A percentile compares a stretch with the other conserved stretches of the same genome.
Conservation (phyloP, 2,329 filamentous ascomycete species). For the Cytospora chrysosperma region DNA sequence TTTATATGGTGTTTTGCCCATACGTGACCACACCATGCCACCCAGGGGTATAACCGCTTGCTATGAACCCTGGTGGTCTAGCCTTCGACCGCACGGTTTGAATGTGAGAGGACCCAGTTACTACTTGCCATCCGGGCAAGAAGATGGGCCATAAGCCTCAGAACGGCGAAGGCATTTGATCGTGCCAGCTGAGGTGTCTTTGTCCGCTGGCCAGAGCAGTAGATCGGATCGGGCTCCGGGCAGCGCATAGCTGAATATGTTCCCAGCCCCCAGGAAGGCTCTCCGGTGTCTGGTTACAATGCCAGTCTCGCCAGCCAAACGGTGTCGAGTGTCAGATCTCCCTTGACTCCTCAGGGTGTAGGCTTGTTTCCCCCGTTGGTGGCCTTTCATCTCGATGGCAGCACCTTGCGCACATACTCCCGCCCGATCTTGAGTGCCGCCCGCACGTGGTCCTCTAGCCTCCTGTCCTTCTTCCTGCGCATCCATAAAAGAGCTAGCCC, state of each 20-base stretch:
- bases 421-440: conserved; percentile 57
- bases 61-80: neutral
- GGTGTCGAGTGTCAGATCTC: neutral
- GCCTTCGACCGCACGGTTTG: neutral
- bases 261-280: neutral
- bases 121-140: neutral
- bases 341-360: neutral
- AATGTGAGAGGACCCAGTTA: neutral
- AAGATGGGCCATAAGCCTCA: neutral
- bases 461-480: conserved; percentile 66
- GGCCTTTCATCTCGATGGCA: conserved; percentile 53
- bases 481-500: conserved; percentile 69
- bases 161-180: neutral
- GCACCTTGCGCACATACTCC: conserved; percentile 58
- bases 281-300: neutral
- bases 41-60: neutral
- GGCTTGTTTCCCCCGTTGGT: neutral
- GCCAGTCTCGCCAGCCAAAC: neutral
- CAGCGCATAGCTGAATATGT: neutral
- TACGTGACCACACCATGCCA: neutral
- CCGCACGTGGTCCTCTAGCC: conserved; percentile 72
- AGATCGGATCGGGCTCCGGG: neutral
- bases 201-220: neutral
- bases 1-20: neutral
- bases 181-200: neutral